Evolutionary conservation across 805 yeast genomes (phyloP).

Genomic region (Metschnikowia lochheadii): DNA sequence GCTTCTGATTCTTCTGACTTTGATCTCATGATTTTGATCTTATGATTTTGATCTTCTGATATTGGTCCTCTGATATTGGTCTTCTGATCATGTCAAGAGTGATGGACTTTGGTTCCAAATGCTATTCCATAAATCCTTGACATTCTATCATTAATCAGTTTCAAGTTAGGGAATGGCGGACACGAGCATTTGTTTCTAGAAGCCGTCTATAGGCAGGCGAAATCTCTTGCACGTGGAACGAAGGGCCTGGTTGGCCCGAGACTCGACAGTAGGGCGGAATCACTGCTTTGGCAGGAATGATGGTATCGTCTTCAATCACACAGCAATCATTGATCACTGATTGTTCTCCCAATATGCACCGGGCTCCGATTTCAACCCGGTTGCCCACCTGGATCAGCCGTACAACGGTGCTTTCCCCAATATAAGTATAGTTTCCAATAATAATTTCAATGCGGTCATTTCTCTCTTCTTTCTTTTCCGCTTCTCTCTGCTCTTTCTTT

Average conservation of each 20-base stretch:
- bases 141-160: no score
- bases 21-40: no score
- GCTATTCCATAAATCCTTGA: no score
- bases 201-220: slow-evolving; percentile 30
- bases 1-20: no score
- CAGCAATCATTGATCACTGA: slow-evolving; percentile 51
- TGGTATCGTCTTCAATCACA: slow-evolving; percentile 38
- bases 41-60: no score
- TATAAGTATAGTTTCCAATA: slow-evolving; percentile 45
- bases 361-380: slow-evolving; percentile 44
- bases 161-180: slow-evolving; percentile 12
- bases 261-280: slow-evolving; percentile 54
- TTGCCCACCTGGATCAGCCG: slow-evolving; percentile 43
- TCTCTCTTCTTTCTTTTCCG: no score
- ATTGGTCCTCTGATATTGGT: no score
- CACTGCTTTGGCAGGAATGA: slow-evolving; percentile 39
- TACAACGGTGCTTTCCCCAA: slow-evolving; percentile 35
- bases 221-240: slow-evolving; percentile 24
- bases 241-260: slow-evolving; percentile 34
- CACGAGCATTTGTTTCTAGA: slow-evolving; percentile 35
- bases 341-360: slow-evolving; percentile 34
- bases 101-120: no score
- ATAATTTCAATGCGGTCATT: slow-evolving; percentile 15
- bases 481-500: no score
- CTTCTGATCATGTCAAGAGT: no score